phyloP scores from a whole-genome alignment of 140 eudicot species.

The Bidens hawaiensis region DNA sequence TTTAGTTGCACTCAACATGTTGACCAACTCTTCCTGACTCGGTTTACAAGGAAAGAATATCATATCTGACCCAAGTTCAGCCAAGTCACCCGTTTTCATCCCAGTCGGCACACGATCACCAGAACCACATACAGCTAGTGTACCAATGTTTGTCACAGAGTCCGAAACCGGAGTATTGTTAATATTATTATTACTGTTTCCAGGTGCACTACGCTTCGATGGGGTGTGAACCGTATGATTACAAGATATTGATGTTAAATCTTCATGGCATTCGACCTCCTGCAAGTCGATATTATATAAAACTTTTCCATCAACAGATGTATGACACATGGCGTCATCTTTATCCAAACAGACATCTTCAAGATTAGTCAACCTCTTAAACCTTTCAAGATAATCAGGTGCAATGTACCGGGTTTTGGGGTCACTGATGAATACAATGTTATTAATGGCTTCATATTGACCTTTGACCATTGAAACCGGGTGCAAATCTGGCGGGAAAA shows the following conservation, averaged over 20 bases:
- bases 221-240: slow-evolving; percentile 23
- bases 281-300: slow-evolving; percentile 29
- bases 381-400: slow-evolving; percentile 51
- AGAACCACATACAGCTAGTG: slow-evolving; percentile 6
- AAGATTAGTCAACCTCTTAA: slow-evolving; percentile 58
- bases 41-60: slow-evolving; percentile 62
- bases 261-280: slow-evolving; percentile 33
- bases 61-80: slow-evolving; percentile 47
- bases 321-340: slow-evolving; percentile 32
- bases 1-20: slow-evolving; percentile 44
- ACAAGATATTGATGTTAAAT: slow-evolving; percentile 14
- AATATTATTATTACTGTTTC: slow-evolving; percentile 8
- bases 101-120: slow-evolving; percentile 23
- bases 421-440: slow-evolving; percentile 49
- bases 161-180: slow-evolving; percentile 18
- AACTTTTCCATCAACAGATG: slow-evolving; percentile 32
- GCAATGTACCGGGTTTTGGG: slow-evolving; percentile 48
- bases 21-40: slow-evolving; percentile 54
- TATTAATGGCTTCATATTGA: slow-evolving; percentile 37
- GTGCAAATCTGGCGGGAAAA: slow-evolving; percentile 72
- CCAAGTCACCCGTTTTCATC: slow-evolving; percentile 21
- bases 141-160: slow-evolving; percentile 19
- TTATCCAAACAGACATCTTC: slow-evolving; percentile 49
- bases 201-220: slow-evolving; percentile 10
- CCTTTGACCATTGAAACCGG: slow-evolving; percentile 41